phyloP scores from a whole-genome alignment of 805 yeast species.

The Sungouiella thailandica region DNA sequence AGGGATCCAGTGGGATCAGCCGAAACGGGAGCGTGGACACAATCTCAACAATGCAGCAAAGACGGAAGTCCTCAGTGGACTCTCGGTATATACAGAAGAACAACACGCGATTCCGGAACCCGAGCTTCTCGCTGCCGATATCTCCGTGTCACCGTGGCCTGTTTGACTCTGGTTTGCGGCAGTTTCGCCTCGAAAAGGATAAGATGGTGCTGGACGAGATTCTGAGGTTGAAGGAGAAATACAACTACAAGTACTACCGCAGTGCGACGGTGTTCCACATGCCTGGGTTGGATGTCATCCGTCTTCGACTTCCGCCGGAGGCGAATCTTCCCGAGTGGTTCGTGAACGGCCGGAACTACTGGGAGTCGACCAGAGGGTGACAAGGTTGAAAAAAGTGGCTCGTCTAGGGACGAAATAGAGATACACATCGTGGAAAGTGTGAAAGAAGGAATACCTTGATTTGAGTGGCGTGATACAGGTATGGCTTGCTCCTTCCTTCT shows the following conservation, averaged over 20 bases:
- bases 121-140: conserved; percentile 5
- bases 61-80: conserved; percentile 27
- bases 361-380: conserved; percentile 54
- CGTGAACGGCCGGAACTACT: conserved; percentile 51
- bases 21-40: conserved; percentile 20
- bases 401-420: too few relatives aligned
- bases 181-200: conserved; percentile 8
- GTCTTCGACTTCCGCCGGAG: conserved; percentile 56
- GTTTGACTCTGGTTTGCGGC: conserved; percentile 11
- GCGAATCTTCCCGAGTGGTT: conserved; percentile 75
- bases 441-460: too few relatives aligned
- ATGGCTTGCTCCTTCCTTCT: too few relatives aligned
- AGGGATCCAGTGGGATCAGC: conserved; percentile 9
- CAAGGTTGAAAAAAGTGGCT: too few relatives aligned
- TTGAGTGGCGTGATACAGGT: too few relatives aligned
- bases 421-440: too few relatives aligned
- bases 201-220: conserved; percentile 8
- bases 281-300: conserved; percentile 35
- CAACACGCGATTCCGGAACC: conserved; percentile 17
- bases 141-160: conserved; percentile 11
- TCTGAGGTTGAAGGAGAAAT: conserved; percentile 15
- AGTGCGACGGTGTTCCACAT: conserved; percentile 28
- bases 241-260: conserved; percentile 38
- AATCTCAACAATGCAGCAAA: conserved; percentile 3
- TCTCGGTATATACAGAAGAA: conserved; percentile 22